phyloP scores from a whole-genome alignment of 2,329 filamentous ascomycete species.

The Colletotrichum plurivorum region DNA sequence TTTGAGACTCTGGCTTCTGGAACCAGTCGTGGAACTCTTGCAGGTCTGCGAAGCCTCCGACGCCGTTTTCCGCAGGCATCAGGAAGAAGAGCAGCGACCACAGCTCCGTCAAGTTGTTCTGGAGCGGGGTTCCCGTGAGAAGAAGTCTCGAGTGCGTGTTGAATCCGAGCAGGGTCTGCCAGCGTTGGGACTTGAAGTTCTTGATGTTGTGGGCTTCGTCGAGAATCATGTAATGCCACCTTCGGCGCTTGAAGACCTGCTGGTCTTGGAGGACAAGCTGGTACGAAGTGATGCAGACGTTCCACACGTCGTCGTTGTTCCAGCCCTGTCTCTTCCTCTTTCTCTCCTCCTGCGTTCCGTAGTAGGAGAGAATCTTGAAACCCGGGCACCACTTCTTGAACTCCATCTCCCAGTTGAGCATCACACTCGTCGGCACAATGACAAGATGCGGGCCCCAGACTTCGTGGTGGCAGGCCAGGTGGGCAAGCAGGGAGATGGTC shows the following conservation, averaged over 20 bases:
- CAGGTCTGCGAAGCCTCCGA: slow-evolving; percentile 93
- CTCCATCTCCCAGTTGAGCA: slow-evolving; percentile 99
- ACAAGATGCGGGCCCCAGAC: slow-evolving; percentile 97
- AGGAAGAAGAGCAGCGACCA: slow-evolving; percentile 98
- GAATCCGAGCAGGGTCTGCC: slow-evolving; percentile 95
- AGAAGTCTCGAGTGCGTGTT: slow-evolving; percentile 90
- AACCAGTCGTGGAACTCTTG: slow-evolving; percentile 98
- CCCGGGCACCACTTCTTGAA: slow-evolving; percentile 99
- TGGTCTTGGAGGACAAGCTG: slow-evolving; percentile 96
- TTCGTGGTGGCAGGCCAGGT: slow-evolving; percentile 89
- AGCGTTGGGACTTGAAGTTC: slow-evolving; percentile 97
- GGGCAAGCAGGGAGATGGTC: slow-evolving; percentile 93
- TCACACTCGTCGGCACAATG: slow-evolving; percentile 96
- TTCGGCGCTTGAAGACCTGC: slow-evolving; percentile 90
- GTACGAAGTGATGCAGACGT: slow-evolving; percentile 98
- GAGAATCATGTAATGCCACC: slow-evolving; percentile 98
- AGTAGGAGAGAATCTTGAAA: slow-evolving; percentile 98
- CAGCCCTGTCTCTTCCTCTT: slow-evolving; percentile 92
- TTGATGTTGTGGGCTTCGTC: slow-evolving; percentile 99
- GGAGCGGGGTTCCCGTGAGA: slow-evolving; percentile 93
- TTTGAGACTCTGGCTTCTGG: slow-evolving; percentile 94
- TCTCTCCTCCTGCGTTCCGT: slow-evolving; percentile 92
- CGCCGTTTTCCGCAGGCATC: slow-evolving; percentile 90
- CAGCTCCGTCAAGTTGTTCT: slow-evolving; percentile 96
- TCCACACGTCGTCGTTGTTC: slow-evolving; percentile 94